phyloP scores from a whole-genome alignment of 768 basidiomycete species.

The Mycena pura region DNA sequence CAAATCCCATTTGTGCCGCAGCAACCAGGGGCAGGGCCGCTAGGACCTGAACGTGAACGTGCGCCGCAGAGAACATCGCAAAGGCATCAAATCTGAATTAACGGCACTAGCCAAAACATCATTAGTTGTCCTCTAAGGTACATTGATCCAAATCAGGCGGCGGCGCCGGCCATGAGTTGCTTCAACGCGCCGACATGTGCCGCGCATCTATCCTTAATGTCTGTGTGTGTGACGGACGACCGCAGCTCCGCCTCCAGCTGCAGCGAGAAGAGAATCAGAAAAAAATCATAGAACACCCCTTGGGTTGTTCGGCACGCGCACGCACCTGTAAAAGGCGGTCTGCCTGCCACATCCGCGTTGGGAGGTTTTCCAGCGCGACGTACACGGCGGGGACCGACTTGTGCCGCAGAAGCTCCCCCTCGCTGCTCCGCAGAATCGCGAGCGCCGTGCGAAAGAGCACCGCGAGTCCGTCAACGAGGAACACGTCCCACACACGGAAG shows the following conservation, averaged over 20 bases:
- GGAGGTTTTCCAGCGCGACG: slow-evolving; percentile 86
- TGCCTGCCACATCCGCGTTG: slow-evolving; percentile 92
- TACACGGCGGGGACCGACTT: slow-evolving; percentile 90
- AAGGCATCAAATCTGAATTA: no score
- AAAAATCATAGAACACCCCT: not conserved
- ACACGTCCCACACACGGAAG: slow-evolving; percentile 95
- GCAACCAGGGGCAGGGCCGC: no score
- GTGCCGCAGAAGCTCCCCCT: slow-evolving; percentile 82
- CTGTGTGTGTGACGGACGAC: slow-evolving; percentile 48
- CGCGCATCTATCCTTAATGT: slow-evolving; percentile 54
- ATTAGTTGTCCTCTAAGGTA: no score
- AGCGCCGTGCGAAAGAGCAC: slow-evolving; percentile 91
- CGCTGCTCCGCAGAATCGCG: slow-evolving; percentile 83
- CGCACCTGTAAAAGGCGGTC: slow-evolving; percentile 88
- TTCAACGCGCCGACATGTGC: slow-evolving; percentile 45
- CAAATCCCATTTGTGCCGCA: no score
- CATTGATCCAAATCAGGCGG: no score
- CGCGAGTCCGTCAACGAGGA: slow-evolving; percentile 91
- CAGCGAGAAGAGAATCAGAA: not conserved
- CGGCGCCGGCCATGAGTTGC: slow-evolving; percentile 34
- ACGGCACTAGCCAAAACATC: no score
- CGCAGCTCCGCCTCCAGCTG: slow-evolving; percentile 56
- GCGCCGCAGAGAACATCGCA: no score
- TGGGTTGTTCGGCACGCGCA: no score
- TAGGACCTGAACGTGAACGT: no score